Base-by-base conservation (phyloP, 1,139 yeast genomes). In the Suhomyces taliae region DNA sequence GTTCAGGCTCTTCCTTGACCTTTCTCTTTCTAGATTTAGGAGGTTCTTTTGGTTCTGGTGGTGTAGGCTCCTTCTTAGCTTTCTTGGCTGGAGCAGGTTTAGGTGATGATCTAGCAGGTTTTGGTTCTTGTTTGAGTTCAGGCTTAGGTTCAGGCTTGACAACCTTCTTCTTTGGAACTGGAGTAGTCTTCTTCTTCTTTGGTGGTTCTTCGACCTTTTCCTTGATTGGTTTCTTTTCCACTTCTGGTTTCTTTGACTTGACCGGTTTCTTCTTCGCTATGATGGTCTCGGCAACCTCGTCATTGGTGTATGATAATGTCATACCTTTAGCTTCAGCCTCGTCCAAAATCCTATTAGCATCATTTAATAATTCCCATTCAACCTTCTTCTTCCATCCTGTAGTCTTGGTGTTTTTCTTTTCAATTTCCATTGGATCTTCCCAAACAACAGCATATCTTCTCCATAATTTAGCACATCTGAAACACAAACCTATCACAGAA, bases 391-490 rank as follows among this genome's bases (percentile, higher is more conserved):
- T 81, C 79, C 83, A 78, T 2, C 84, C 82, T 45, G 74, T 51
- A 61, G 72, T 65, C 44, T 63, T 67, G 10, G 64, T 57, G 34
- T 63, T 63, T 43, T 79, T 83, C 59, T 75, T 79, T 40, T 82
- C 68, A 0, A 89, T 83, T 49, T 86, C 93, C 26, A 70, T 61
- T 0, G 97, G 96, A 41, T 82, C 82, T 55, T 85, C 90, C 98
- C 99, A 93, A n/a, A 75, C 74, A 1, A 88, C 85, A 0, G 91
- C 97, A 63, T 93, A 93, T 38, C 95, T 72, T 61, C 97, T 76
- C 99, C 99, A 93, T 37, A 93, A 64, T 48, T 85, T 75, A 0
- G 97, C 97, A 70, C 99, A 93, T 46, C 98, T 74, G 41, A 79
- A 69, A 62, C 99, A 93, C 14, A 93, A 69, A 0, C 90, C 97